A percentile compares a stretch with the other conserved stretches of the same genome.
These are phyloP conservation scores for Phaeosphaeria sp. DNA, from an alignment of 2,329 filamentous ascomycete species.

Conservation along the genomic window DNA sequence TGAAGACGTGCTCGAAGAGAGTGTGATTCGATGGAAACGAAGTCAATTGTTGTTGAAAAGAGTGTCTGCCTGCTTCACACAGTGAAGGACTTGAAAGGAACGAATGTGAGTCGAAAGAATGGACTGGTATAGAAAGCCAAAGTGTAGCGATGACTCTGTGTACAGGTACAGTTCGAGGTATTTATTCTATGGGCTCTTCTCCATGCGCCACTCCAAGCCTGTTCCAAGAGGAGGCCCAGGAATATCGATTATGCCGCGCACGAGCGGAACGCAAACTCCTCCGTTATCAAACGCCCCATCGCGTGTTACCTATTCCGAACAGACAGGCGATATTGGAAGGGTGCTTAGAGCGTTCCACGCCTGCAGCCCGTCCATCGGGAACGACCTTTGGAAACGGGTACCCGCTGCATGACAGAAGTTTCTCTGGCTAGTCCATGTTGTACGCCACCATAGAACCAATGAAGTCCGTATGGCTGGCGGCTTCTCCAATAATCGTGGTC, in stretches of 20 bases:
- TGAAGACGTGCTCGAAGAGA: constrained; percentile 11
- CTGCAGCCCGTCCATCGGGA: constrained; percentile 20
- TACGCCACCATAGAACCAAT: background rate
- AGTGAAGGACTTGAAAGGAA: constrained; percentile 41
- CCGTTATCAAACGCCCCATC: constrained; percentile 13
- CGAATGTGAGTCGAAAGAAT: constrained; percentile 32
- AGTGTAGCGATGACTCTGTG: constrained; percentile 31
- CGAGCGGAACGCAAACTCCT: constrained; percentile 16
- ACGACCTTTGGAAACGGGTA: constrained; percentile 12
- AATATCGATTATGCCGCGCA: constrained; percentile 20
- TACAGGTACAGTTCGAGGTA: constrained; percentile 17
- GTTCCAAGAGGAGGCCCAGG: constrained; percentile 12
- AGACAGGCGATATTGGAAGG: constrained; percentile 34
- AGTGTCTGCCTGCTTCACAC: constrained; percentile 43
- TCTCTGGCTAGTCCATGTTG: background rate
- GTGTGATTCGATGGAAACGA: constrained; percentile 27
- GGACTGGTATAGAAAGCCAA: constrained; percentile 33
- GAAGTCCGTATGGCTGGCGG: background rate
- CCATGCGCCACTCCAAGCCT: constrained; percentile 4
- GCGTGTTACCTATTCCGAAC: constrained; percentile 17
- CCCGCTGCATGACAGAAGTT: constrained; percentile 11
- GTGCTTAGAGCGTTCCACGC: constrained; percentile 20
- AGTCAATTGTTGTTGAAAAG: constrained; percentile 30
- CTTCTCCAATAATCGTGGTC: background rate
- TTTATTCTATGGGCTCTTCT: constrained; percentile 22